phyloP scores from a whole-genome alignment of 2,329 filamentous ascomycete genomes.

The Sphaerulina musiva region DNA sequence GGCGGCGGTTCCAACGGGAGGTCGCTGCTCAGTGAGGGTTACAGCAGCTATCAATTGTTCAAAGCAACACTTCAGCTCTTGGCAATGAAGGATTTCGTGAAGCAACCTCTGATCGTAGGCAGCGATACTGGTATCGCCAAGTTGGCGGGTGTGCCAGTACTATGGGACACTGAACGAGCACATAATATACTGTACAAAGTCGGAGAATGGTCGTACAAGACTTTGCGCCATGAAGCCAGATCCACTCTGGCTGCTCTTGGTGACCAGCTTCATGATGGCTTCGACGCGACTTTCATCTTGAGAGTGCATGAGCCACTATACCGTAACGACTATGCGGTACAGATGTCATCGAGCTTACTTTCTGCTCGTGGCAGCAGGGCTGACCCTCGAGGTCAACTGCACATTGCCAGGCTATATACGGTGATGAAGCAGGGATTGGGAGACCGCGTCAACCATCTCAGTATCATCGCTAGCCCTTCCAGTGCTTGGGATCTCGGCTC shows the following conservation, averaged over 20 bases:
- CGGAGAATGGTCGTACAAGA: conserved; percentile 71
- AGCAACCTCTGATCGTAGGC: conserved; percentile 49
- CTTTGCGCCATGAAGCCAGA: conserved; percentile 67
- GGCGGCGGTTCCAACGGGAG: conserved; percentile 67
- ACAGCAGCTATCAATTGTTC: conserved; percentile 90
- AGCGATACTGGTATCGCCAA: conserved; percentile 34
- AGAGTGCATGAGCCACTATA: conserved; percentile 47
- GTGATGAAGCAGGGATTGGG: conserved; percentile 65
- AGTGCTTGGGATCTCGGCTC: conserved; percentile 36
- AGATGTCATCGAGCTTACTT: conserved; percentile 25
- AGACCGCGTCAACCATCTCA: conserved; percentile 64
- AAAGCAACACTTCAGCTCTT: conserved; percentile 90
- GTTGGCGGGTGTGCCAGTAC: conserved; percentile 53
- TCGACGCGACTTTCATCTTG: conserved; percentile 74
- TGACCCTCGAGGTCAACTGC: conserved; percentile 17
- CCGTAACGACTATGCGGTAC: conserved; percentile 50
- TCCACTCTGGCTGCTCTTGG: conserved; percentile 69
- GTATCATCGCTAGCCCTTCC: conserved; percentile 31
- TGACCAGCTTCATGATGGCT: conserved; percentile 68
- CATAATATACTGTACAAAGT: conserved; percentile 89
- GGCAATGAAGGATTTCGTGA: conserved; percentile 63
- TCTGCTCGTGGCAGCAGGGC: background rate
- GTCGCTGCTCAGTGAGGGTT: conserved; percentile 66
- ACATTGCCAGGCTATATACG: conserved; percentile 51
- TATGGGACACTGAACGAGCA: conserved; percentile 69